Percentiles rank a stretch among this genome's conserved stretches.
phyloP scores from a whole-genome alignment of 169 alveolate genomes.

The Plasmodium inui region DNA sequence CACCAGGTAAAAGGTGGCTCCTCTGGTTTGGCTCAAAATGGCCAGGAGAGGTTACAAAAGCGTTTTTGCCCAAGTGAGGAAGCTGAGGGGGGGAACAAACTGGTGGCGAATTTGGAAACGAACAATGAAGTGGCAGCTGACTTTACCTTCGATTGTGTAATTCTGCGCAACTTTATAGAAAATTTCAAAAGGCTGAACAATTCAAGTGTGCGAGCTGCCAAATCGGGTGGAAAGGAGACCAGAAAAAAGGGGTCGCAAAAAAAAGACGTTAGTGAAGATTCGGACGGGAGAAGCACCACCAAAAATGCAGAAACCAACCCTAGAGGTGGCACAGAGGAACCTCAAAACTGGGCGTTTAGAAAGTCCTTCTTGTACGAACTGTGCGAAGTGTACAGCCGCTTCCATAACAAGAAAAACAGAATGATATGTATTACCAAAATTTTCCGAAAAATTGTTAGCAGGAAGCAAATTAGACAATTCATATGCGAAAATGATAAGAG shows the following conservation, averaged over 20 bases:
- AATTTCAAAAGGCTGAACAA: constrained; percentile 16
- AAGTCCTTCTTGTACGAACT: constrained; percentile 42
- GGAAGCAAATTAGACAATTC: constrained; percentile 47
- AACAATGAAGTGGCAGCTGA: background rate
- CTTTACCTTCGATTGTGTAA: constrained; percentile 21
- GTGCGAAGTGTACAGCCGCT: constrained; percentile 33
- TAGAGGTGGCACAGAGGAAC: background rate
- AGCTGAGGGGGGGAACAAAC: background rate
- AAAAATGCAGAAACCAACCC: background rate
- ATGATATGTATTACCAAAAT: constrained; percentile 60
- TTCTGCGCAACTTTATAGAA: constrained; percentile 32
- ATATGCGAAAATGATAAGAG: constrained; percentile 70
- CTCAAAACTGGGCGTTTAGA: background rate
- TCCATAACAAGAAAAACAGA: constrained; percentile 35
- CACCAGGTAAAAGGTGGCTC: constrained; percentile 45
- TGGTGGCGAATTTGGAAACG: background rate
- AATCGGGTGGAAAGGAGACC: background rate
- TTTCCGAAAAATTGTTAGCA: constrained; percentile 60
- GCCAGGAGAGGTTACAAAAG: background rate
- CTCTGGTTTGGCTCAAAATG: constrained; percentile 15
- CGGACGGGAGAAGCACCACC: background rate
- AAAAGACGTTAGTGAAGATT: background rate
- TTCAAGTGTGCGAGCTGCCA: background rate
- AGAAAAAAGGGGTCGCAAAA: background rate
- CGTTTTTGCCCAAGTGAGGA: background rate